Evolutionary conservation across 2,329 filamentous ascomycete species (phyloP).

Genomic region (Colletotrichum neosansevieriae): DNA sequence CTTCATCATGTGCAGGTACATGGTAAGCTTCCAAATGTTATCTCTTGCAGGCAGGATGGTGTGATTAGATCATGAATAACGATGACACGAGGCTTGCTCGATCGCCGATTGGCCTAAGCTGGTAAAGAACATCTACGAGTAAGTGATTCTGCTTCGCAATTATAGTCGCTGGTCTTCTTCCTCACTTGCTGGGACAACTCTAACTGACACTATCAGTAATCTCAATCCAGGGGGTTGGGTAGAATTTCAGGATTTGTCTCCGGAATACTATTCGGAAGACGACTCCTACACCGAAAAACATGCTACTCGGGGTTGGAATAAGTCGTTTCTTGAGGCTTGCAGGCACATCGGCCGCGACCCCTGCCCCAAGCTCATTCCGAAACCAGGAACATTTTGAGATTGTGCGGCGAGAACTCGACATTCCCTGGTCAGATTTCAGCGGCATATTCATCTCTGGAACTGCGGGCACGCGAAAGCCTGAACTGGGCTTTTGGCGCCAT

Average conservation of each 20-base stretch:
- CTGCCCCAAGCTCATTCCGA: no score
- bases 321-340: constrained; percentile 42
- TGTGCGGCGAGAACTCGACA: no score
- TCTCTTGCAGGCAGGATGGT: no score
- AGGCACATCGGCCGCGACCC: constrained; percentile 46
- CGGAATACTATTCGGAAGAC: constrained; percentile 7
- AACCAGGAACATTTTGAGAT: no score
- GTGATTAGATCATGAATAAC: no score
- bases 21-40: no score
- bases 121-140: background rate
- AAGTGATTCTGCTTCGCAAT: background rate
- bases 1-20: constrained; percentile 41
- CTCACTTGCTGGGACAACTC: background rate
- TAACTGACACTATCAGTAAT: background rate
- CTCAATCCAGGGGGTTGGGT: constrained; percentile 28
- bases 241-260: constrained; percentile 17
- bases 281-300: background rate
- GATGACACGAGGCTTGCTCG: constrained; percentile 36
- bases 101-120: constrained; percentile 43
- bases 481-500: no score
- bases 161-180: background rate
- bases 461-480: no score
- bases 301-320: background rate
- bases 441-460: no score
- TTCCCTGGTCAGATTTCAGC: no score